Evolutionary conservation across 148 eudicot genomes (phyloP), one percentile per base, ranked within the genome.

Genomic region (Spergularia marina): DNA sequence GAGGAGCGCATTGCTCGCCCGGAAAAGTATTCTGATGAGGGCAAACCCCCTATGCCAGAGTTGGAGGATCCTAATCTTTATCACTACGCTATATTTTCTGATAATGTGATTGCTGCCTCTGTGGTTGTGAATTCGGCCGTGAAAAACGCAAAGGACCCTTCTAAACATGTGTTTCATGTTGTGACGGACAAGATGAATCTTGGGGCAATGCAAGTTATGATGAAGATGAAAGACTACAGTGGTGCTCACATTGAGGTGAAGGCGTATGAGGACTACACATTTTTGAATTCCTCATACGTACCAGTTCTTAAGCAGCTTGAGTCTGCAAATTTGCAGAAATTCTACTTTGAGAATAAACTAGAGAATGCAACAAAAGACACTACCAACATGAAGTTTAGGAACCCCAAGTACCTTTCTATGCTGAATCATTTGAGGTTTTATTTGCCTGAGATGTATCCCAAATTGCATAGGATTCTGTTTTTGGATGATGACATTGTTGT

Each of bases 161-260:
- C 84, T 80, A 87, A 91, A 79, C 98, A 93, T 30, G 98, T 93
- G 51, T 91, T 93, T 66, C 98, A 93, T 83, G 91, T 93, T n/a
- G 98, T 93, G 74, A 93, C 98, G 11, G 98, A 93, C 84, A 89
- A 86, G 76, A 93, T 91, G 97, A 93, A 93, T 78, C 91, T 93
- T 7, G 98, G 98, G 56, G 98, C 98, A 34, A 93, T 91, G 98
- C 98, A 91, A 70, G 98, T 93, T 78, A 93, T 91, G 94, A 87
- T 93, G 85, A 91, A 89, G 82, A 86, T 89, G 89, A 93, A 82
- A 81, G 94, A 89, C 25, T 93, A 93, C 62, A 86, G 83, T 76
- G 97, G 98, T 34, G 98, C 98, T 64, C 94, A 89, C 68, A 86
- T 93, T 67, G 97, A 93, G 75, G 97, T 93, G 36, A 93, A 93